phyloP scores from a whole-genome alignment of 169 alveolate genomes.

The Babesia caballi region DNA sequence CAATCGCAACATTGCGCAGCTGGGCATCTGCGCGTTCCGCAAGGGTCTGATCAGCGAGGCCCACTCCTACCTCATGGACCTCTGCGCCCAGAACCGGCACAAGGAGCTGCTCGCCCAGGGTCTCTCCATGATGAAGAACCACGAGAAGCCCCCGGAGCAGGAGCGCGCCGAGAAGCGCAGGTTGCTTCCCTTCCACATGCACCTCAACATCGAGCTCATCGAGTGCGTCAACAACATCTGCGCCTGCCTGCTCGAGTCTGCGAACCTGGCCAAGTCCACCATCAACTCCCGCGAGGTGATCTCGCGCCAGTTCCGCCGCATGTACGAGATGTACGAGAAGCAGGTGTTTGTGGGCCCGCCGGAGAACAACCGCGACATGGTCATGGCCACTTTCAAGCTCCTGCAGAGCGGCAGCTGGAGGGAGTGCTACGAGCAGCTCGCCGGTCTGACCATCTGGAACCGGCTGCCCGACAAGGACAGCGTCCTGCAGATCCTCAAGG shows the following conservation, averaged over 20 bases:
- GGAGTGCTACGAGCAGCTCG: slow-evolving; percentile 83
- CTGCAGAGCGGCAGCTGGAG: slow-evolving; percentile 93
- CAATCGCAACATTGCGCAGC: slow-evolving; percentile 92
- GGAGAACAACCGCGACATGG: slow-evolving; percentile 90
- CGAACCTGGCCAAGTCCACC: slow-evolving; percentile 84
- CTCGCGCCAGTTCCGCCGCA: slow-evolving; percentile 88
- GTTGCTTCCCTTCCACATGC: slow-evolving; percentile 95
- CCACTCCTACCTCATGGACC: slow-evolving; percentile 87
- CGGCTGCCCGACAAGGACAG: slow-evolving; percentile 81
- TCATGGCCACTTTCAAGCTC: slow-evolving; percentile 87
- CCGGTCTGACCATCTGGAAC: slow-evolving; percentile 82
- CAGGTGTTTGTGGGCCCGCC: slow-evolving; percentile 94
- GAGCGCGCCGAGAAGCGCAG: slow-evolving; percentile 94
- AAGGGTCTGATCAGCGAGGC: slow-evolving; percentile 90
- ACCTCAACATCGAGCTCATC: slow-evolving; percentile 91
- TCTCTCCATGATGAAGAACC: slow-evolving; percentile 81
- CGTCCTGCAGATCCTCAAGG: slow-evolving; percentile 80
- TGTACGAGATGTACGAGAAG: slow-evolving; percentile 89
- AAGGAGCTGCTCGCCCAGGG: slow-evolving; percentile 96
- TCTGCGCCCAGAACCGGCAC: slow-evolving; percentile 87
- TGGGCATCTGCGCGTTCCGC: slow-evolving; percentile 96
- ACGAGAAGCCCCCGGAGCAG: slow-evolving; percentile 91
- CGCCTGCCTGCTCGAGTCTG: slow-evolving; percentile 89
- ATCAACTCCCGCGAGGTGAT: slow-evolving; percentile 68
- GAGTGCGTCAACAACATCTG: slow-evolving; percentile 91